Base-by-base conservation (phyloP, 164 flowering plant species). In the Platanus orientalis region DNA sequence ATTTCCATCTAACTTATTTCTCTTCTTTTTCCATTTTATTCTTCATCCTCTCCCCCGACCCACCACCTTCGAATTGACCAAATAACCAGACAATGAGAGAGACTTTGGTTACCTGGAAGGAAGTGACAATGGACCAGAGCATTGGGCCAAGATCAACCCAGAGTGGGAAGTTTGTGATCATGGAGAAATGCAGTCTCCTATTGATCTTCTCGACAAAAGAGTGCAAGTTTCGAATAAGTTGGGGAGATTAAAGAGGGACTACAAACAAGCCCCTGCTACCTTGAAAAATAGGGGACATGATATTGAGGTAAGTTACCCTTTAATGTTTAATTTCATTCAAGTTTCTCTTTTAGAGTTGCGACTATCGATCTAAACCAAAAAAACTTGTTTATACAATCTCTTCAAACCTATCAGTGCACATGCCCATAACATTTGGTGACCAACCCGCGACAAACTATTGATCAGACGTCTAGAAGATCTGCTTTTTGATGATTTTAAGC, bases 121-220 rank as follows among this genome's bases (percentile, higher is more conserved):
- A 6, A 72, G 58, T 40, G 76, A 50, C 0, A 83, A 69, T 27
- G 97, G 95, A 13, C 97, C 97, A 30, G 59, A 71, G n/a, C 32
- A 71, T 1, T 90, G 95, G 95, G 86, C 90, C 4, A 21, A 69
- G 7, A 60, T 88, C 0, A 42, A 80, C 19, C 75, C 83, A 36
- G 47, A 79, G 0, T 88, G 97, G 97, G 7, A 28, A 63, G 60
- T n/a, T 50, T 88, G 97, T 66, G 71, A 39, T 0, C 69, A 68
- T 45, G 97, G 95, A 57, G 64, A 72, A n/a, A 39, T 77, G 68
- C 97, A 90, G 60, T 90, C 97, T 62, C 97, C 97, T 1, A 83
- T 88, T 67, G 86, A 88, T 71, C 63, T 90, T 58, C 40, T 62
- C 28, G 48, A 71, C 61, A 24, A 30, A 13, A 76, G 70, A 29